Evolutionary conservation across 108 stramenopile genomes (phyloP).

Genomic region (Nitzschia inconspicua): DNA sequence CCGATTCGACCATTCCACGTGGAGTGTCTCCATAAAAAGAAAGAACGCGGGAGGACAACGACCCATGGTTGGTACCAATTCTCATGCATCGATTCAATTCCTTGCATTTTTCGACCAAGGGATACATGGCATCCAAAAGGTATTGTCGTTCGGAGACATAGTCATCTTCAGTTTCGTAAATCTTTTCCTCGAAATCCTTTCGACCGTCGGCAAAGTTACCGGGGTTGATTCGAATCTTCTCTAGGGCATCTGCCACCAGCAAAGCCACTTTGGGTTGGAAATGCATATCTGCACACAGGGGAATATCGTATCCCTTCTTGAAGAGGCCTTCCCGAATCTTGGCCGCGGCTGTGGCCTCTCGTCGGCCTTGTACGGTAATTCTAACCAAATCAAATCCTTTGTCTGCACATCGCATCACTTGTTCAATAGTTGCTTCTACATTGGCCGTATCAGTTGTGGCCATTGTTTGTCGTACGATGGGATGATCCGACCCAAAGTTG

Average conservation of each 20-base stretch:
- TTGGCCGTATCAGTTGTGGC: conserved; percentile 95
- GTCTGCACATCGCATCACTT: conserved; percentile 94
- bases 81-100: conserved; percentile 91
- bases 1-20: conserved; percentile 97
- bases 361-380: conserved; percentile 91
- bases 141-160: conserved; percentile 75
- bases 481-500: conserved; percentile 94
- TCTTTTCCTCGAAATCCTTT: conserved; percentile 91
- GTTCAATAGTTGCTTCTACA: conserved; percentile 91
- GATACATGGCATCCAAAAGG: conserved; percentile 80
- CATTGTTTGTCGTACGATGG: conserved; percentile 97
- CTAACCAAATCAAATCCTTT: conserved; percentile 93
- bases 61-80: conserved; percentile 97
- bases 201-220: conserved; percentile 96
- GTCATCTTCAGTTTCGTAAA: conserved; percentile 90
- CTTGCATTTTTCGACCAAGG: conserved; percentile 92
- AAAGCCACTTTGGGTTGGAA: conserved; percentile 92
- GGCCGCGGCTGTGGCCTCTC: conserved; percentile 86
- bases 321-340: conserved; percentile 87
- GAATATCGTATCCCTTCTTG: conserved; percentile 92
- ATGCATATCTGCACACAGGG: conserved; percentile 98
- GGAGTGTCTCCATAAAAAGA: conserved; percentile 96
- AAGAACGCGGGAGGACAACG: conserved; percentile 83
- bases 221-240: conserved; percentile 97
- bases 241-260: conserved; percentile 91